Evolutionary conservation across 768 basidiomycete species (phyloP).

Genomic region (Coprinellus micaceus): DNA sequence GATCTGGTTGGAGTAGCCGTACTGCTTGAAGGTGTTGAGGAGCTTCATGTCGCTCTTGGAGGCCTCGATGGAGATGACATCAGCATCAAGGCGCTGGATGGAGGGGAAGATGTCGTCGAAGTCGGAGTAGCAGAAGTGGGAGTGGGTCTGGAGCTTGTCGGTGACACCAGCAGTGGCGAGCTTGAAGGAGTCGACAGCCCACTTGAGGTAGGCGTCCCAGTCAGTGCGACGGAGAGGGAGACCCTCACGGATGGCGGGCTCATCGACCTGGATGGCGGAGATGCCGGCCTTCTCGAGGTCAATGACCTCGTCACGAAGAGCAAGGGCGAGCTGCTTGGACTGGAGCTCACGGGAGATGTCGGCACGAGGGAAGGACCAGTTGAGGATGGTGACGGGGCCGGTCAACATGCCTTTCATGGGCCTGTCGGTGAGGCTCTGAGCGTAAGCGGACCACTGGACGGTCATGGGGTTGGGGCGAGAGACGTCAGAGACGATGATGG

Average conservation of each 20-base stretch:
- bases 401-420: constrained; percentile 99
- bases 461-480: constrained; percentile 92
- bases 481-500: constrained; percentile 97
- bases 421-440: constrained; percentile 86
- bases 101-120: constrained; percentile 98
- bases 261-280: constrained; percentile 97
- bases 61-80: constrained; percentile 98
- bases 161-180: constrained; percentile 94
- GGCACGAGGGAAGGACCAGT: constrained; percentile 99
- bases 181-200: constrained; percentile 99
- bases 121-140: constrained; percentile 99
- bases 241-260: constrained; percentile 99
- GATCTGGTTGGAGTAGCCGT: constrained; percentile 95
- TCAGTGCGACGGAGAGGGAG: constrained; percentile 94
- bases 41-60: constrained; percentile 99
- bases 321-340: constrained; percentile 96
- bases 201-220: constrained; percentile 94
- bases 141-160: constrained; percentile 94
- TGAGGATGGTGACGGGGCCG: constrained; percentile 96
- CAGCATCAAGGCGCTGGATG: constrained; percentile 94
- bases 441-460: constrained; percentile 94
- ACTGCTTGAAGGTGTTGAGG: constrained; percentile 88
- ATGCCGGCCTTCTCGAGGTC: constrained; percentile 98
- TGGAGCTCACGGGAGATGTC: constrained; percentile 95
- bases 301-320: constrained; percentile 95